Percentiles rank a stretch among this genome's conserved stretches.
Evolutionary conservation across 1,284 basidiomycete genomes (phyloP).

Genomic region (Naganishia sp.): DNA sequence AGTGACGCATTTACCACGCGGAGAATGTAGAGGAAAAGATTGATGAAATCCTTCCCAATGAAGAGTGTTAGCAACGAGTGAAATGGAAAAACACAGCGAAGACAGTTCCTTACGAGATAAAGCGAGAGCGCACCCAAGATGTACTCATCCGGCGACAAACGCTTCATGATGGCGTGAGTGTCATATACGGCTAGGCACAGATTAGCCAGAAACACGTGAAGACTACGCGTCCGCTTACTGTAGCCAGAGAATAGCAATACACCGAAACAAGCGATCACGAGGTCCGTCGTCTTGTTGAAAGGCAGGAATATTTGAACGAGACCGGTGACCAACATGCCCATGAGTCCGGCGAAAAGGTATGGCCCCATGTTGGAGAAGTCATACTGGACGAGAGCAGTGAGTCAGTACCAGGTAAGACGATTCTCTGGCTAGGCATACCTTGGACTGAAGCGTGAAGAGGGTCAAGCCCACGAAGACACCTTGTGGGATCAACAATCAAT

Average conservation of each 20-base stretch:
- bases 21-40: constrained; percentile 51
- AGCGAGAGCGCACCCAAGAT: constrained; percentile 44
- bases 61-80: too few relatives aligned
- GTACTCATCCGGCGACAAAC: constrained; percentile 52
- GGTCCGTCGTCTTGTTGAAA: constrained; percentile 52
- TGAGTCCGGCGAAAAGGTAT: constrained; percentile 51
- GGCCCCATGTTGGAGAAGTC: constrained; percentile 52
- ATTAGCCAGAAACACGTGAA: not conserved
- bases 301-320: constrained; percentile 53
- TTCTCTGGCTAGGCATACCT: constrained; percentile 37
- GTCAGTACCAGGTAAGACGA: not conserved
- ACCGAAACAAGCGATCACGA: constrained; percentile 48
- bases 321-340: constrained; percentile 48
- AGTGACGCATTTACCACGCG: constrained; percentile 43
- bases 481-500: too few relatives aligned
- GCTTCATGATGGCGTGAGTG: constrained; percentile 55
- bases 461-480: constrained; percentile 57
- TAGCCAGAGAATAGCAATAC: constrained; percentile 53
- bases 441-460: constrained; percentile 58
- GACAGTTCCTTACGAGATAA: constrained; percentile 37
- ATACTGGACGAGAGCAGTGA: constrained; percentile 36
- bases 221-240: constrained; percentile 40
- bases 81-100: too few relatives aligned
- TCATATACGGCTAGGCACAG: constrained; percentile 19
- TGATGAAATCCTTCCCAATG: constrained; percentile 40